These are phyloP conservation scores for Zygosaccharomyces gambellarensis DNA, from an alignment of 805 yeast genomes.

Conservation along the genomic window DNA sequence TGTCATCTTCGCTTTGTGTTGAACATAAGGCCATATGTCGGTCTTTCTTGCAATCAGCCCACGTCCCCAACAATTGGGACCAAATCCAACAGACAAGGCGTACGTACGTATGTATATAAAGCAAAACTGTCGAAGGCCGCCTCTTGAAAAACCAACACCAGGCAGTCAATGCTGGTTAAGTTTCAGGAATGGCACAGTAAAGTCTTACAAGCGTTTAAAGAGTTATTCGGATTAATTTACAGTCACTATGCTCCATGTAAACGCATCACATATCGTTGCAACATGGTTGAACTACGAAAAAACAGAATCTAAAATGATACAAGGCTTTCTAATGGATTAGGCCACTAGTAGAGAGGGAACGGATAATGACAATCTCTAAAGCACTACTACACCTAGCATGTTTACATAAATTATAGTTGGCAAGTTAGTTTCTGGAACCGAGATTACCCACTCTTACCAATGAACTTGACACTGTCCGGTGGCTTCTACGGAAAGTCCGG, in stretches of 20 bases:
- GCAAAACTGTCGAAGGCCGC: neutral
- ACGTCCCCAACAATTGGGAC: constrained; percentile 2
- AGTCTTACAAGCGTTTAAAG: neutral
- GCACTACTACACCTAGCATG: too few relatives aligned
- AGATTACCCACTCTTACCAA: neutral
- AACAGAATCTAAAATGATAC: neutral
- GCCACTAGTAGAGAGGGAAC: neutral
- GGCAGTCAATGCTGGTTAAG: neutral
- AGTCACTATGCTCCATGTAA: constrained; percentile 1
- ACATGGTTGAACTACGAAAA: neutral
- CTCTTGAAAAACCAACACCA: too few relatives aligned
- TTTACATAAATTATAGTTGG: too few relatives aligned
- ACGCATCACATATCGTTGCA: constrained; percentile 4
- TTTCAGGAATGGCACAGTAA: neutral
- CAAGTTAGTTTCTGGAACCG: too few relatives aligned
- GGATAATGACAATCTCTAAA: neutral
- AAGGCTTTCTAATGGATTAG: too few relatives aligned
- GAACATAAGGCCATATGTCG: neutral
- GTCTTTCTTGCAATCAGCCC: neutral
- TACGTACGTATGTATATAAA: neutral
- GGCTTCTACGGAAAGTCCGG: neutral
- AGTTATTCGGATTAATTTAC: neutral
- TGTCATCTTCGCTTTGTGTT: neutral
- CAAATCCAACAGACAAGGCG: neutral
- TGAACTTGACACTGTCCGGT: neutral